Evolutionary conservation across 108 stramenopile genomes (phyloP), one percentile per base, ranked within the genome.

Genomic region (Pseudonitzschia delicatissima): DNA sequence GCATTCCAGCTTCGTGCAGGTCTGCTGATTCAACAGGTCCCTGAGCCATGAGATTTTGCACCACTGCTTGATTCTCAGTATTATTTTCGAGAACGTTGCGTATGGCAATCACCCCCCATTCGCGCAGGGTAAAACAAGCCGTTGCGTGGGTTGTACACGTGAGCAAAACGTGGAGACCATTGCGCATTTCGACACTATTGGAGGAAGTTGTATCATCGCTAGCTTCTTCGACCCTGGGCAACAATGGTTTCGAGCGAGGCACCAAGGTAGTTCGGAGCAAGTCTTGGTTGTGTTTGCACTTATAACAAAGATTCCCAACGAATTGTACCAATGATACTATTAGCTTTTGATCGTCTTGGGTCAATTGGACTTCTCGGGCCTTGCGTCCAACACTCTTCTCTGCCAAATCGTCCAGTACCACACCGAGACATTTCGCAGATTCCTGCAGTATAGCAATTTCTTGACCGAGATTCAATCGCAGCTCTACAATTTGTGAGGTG

Each of bases 61-160:
- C 78, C 5, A 84, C 50, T 36, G 68, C 74, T 64, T 82, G 83
- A 66, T 93, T 93, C 8, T 67, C 72, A 31, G 62, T 69, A 45
- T 91, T 93, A 18, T 74, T 71, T 37, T 93, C 84, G 25, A 93
- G 66, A 6, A 76, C 77, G 79, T 91, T 87, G 26, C 88, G 80
- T 57, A 93, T 87, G n/a, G 89, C 89, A 36, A 93, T 77, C 51
- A 93, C 77, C 29, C 84, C 78, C 92, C 92, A 93, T 45, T 93
- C 92, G 36, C 92, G 82, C 11, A 93, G 63, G 20, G 89, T 85
- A 59, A 93, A 88, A 67, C 92, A 93, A 26, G 87, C 77, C 29
- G 75, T 73, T 15, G 85, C 76, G 66, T 88, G 80, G 9, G 87
- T 72, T 11, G 92, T 93, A 25, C 84, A 81, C 1, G 89, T 89